These are phyloP conservation scores for Jaenimonas drosophilae DNA, from an alignment of 208 protist species.

Conservation along the genomic window DNA sequence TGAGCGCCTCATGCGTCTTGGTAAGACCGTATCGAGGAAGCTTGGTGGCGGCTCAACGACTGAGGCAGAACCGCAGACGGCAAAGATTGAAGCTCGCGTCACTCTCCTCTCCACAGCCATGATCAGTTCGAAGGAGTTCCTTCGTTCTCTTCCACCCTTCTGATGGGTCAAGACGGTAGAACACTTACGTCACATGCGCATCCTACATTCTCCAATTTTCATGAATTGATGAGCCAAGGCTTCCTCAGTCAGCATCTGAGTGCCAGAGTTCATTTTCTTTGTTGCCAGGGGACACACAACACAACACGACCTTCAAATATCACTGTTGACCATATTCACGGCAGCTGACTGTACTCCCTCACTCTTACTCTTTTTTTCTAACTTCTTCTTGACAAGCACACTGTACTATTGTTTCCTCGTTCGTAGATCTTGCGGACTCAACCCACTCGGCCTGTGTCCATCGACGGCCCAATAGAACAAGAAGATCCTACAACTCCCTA, in stretches of 20 bases:
- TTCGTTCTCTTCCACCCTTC: slow-evolving; percentile 31
- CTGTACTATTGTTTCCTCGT: slow-evolving; percentile 1
- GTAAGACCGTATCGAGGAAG: slow-evolving; percentile 46
- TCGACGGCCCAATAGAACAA: too few species aligned
- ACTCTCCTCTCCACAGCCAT: slow-evolving; percentile 67
- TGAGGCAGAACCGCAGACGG: slow-evolving; percentile 51
- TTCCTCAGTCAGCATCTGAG: not conserved
- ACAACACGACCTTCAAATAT: too few species aligned
- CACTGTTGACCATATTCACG: too few species aligned
- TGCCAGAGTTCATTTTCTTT: not conserved
- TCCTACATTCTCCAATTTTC: too few species aligned
- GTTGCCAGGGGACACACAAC: too few species aligned
- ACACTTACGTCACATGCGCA: too few species aligned
- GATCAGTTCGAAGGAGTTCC: slow-evolving; percentile 74
- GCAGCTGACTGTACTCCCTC: not conserved
- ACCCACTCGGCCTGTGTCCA: too few species aligned
- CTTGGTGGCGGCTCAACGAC: slow-evolving; percentile 16
- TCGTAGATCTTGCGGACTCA: too few species aligned
- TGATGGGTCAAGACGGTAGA: not conserved
- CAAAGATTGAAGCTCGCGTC: slow-evolving; percentile 75
- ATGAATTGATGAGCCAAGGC: not conserved
- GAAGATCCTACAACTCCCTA: too few species aligned
- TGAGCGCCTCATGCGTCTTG: slow-evolving; percentile 68
- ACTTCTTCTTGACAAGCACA: not conserved
- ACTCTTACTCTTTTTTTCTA: slow-evolving; percentile 4